Base-by-base conservation (phyloP, 2,329 filamentous ascomycete genomes). In the Albifimbria verrucaria region DNA sequence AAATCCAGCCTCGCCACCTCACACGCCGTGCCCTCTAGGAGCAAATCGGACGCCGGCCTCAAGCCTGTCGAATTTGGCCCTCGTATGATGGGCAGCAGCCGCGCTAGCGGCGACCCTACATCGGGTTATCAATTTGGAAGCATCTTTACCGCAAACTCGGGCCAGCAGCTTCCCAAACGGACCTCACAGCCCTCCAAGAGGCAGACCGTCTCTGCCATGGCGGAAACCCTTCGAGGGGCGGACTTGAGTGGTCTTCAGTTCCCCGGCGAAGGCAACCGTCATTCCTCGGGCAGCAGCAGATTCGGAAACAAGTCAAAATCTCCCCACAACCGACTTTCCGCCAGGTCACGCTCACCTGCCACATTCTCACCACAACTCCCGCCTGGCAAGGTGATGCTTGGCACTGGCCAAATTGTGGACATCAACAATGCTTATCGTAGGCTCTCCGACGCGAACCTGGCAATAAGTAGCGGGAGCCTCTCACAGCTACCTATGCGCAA, bases 391-490 rank as follows among this genome's bases (percentile, higher is more conserved):
- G 66, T 80, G 15, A 74, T 83, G 44, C 76, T 88, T 3, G 80
- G 83, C 42, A 83, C 84, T 51, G 85, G 83, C 11, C 78, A 81
- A 46, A 67, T 81, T 2, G 73, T 91, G 49, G 87, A 92, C 64
- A 81, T 89, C 69, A 83, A 80, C 54, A 87, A 77, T 57, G 86
- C 88, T 4, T 90, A 92, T 64, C 79, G 86, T 49, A 81, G 83
- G 54, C 72, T 92, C 18, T 90, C 88, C 1, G 87, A 92, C 64
- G 87, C 87, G 11, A 85, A 86, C 49, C 71, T 92, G 43, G 77
- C 83, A 3, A 79, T 78, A 25, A 85, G 86, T 5, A 79, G 82
- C 18, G 86, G 88, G 24, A 81, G 76, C 49, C 71, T 93, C 26
- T 79, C 86, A 7, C 75, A 77, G 49, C 73, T 90, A 21, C 79